Percentiles rank a stretch among this genome's conserved stretches.
phyloP scores from a whole-genome alignment of 2,329 filamentous ascomycete species.

The Lecanicillium sp. region DNA sequence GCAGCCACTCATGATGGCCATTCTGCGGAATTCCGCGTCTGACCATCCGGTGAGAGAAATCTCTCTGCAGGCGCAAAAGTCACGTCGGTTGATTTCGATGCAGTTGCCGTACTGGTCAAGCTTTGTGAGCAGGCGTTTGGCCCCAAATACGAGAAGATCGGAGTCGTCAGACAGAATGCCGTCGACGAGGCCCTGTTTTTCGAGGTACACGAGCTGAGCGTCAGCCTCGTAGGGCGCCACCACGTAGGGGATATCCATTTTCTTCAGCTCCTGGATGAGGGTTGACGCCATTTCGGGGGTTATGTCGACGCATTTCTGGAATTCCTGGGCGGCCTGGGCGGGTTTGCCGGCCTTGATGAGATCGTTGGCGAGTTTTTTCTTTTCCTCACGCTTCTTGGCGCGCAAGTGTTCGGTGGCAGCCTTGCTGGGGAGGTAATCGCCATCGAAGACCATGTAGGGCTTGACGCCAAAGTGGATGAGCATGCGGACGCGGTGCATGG shows the following conservation, averaged over 20 bases:
- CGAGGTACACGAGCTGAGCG: constrained; percentile 91
- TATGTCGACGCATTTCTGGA: constrained; percentile 93
- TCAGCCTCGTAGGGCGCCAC: constrained; percentile 98
- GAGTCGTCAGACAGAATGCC: constrained; percentile 96
- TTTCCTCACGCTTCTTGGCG: constrained; percentile 68
- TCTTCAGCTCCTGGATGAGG: constrained; percentile 87
- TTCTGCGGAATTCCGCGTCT: constrained; percentile 82
- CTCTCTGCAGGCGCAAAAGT: constrained; percentile 85
- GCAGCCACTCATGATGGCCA: constrained; percentile 95
- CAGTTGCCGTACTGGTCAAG: constrained; percentile 91
- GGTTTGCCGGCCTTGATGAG: constrained; percentile 75
- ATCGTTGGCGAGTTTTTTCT: constrained; percentile 68
- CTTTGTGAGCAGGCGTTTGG: constrained; percentile 85
- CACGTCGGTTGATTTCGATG: constrained; percentile 80
- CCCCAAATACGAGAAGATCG: constrained; percentile 90
- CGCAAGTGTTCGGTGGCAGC: constrained; percentile 76
- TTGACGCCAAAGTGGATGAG: constrained; percentile 85
- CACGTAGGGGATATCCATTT: constrained; percentile 71
- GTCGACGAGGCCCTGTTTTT: constrained; percentile 73
- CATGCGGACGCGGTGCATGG: constrained; percentile 88
- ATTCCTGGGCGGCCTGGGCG: constrained; percentile 72
- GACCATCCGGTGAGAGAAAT: constrained; percentile 88
- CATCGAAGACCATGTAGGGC: constrained; percentile 96
- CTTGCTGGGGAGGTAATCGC: constrained; percentile 91
- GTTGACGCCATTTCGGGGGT: constrained; percentile 92